phyloP scores from a whole-genome alignment of 345 rosid species.

The Sonneratia caseolaris region DNA sequence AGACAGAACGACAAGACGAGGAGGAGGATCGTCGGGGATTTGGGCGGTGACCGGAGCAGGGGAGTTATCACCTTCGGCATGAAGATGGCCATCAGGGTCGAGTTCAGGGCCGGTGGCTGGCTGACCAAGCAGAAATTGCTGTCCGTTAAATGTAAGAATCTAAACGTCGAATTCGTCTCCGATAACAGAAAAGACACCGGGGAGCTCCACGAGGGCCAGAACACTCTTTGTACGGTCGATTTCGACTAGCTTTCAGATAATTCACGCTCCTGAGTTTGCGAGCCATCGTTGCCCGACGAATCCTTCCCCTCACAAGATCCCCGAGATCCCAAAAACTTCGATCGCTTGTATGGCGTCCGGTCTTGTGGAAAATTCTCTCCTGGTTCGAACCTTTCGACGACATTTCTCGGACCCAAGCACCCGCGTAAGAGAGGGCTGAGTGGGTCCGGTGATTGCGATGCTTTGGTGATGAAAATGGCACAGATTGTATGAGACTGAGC shows the following conservation, averaged over 20 bases:
- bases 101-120: conserved; percentile 8
- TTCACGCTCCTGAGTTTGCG: no score
- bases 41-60: conserved; percentile 16
- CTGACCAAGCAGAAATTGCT: conserved; percentile 1
- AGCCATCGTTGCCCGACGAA: background rate
- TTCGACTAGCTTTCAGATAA: background rate
- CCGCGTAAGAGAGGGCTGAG: no score
- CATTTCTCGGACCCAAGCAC: no score
- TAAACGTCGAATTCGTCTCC: conserved; percentile 3
- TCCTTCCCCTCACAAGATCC: background rate
- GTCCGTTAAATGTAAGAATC: conserved; percentile 9
- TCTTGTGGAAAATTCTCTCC: no score
- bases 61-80: conserved; percentile 9
- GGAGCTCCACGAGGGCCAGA: conserved; percentile 9
- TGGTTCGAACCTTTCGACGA: no score
- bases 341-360: no score
- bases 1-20: background rate
- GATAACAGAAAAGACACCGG: background rate
- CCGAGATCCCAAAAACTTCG: no score
- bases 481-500: no score
- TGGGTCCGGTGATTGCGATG: no score
- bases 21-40: background rate
- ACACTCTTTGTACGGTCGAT: background rate
- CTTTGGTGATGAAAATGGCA: no score
- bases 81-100: background rate